Conservation (phyloP, 495 filamentous ascomycete genomes). For the Hypoxylon rickii region DNA sequence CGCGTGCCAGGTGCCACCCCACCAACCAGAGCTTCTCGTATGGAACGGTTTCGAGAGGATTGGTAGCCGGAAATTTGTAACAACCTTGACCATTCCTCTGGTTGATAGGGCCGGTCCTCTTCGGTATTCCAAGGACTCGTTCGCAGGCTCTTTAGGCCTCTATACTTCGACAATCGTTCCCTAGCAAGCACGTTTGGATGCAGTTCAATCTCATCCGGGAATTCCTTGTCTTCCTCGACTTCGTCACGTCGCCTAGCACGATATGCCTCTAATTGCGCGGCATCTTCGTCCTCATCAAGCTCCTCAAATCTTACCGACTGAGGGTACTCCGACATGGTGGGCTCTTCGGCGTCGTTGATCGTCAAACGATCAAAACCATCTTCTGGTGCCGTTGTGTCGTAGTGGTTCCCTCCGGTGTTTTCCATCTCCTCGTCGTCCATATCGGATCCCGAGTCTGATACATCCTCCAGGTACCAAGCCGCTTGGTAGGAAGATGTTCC, state of each 20-base stretch:
- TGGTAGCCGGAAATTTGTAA: constrained; percentile 85
- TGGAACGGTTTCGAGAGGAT: constrained; percentile 70
- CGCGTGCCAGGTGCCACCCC: constrained; percentile 82
- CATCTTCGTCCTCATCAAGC: constrained; percentile 84
- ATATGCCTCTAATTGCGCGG: constrained; percentile 75
- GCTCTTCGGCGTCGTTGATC: constrained; percentile 73
- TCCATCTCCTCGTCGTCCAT: constrained; percentile 74
- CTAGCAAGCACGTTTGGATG: constrained; percentile 83
- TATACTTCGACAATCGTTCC: constrained; percentile 81
- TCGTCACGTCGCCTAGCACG: constrained; percentile 74
- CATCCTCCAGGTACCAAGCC: constrained; percentile 87
- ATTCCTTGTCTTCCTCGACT: constrained; percentile 86
- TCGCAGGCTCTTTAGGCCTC: constrained; percentile 87
- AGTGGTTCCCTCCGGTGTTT: constrained; percentile 59
- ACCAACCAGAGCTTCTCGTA: constrained; percentile 81
- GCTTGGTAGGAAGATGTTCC: constrained; percentile 94
- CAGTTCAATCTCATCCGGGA: constrained; percentile 96
- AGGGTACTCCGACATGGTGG: constrained; percentile 78
- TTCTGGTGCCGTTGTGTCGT: constrained; percentile 59
- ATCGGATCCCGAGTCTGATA: constrained; percentile 84
- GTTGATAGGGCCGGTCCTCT: constrained; percentile 83
- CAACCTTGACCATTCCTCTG: constrained; percentile 85
- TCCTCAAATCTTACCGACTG: constrained; percentile 92
- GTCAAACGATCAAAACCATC: constrained; percentile 80
- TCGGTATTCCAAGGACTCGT: constrained; percentile 85